Percentiles rank a stretch among this genome's conserved stretches.
phyloP scores from a whole-genome alignment of 140 eudicot species.

The Stevia rebaudiana region DNA sequence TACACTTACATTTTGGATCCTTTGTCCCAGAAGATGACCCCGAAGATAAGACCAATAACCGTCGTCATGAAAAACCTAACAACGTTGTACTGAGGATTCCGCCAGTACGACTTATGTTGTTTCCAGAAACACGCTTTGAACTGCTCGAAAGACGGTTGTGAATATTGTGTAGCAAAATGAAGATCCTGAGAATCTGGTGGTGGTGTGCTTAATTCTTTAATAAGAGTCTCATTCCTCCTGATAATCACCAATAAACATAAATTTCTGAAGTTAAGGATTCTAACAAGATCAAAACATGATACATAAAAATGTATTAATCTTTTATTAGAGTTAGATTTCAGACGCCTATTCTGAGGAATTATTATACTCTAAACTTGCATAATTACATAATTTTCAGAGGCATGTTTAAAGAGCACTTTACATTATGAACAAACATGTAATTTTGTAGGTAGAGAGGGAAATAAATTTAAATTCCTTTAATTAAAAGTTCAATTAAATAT shows the following conservation, averaged over 20 bases:
- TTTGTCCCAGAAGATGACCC: slow-evolving; percentile 57
- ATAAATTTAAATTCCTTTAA: no score
- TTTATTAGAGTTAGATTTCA: no score
- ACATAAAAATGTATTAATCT: no score
- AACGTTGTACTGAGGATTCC: slow-evolving; percentile 59
- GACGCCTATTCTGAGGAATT: no score
- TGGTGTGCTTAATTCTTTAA: slow-evolving; percentile 49
- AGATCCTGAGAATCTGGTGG: slow-evolving; percentile 53
- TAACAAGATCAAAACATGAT: no score
- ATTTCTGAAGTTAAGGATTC: background rate
- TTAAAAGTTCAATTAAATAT: no score
- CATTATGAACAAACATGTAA: no score
- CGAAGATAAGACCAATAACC: slow-evolving; percentile 51
- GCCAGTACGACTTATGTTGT: slow-evolving; percentile 80
- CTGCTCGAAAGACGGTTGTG: slow-evolving; percentile 50
- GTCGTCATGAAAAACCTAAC: slow-evolving; percentile 55
- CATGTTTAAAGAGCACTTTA: no score
- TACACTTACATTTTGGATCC: slow-evolving; percentile 39
- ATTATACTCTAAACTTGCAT: no score
- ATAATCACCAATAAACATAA: slow-evolving; percentile 4
- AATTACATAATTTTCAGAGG: no score
- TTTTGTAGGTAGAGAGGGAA: no score
- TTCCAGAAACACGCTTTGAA: slow-evolving; percentile 83
- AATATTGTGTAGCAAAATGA: slow-evolving; percentile 53
- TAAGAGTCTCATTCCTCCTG: slow-evolving; percentile 55